Base-by-base conservation (phyloP, 768 basidiomycete genomes). In the Suillus hirtellus region DNA sequence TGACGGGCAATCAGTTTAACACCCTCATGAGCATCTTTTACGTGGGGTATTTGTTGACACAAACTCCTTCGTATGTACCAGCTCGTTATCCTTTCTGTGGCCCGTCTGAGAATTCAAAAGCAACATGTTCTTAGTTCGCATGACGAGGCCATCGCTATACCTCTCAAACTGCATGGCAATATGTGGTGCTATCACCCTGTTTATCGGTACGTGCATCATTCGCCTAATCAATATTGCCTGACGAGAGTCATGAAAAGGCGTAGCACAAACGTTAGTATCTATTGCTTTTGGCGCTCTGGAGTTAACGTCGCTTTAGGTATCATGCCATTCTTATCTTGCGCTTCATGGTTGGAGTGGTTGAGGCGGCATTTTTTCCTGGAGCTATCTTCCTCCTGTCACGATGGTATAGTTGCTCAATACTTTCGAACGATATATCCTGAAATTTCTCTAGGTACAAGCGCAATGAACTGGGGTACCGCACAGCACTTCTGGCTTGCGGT, bases 321-420 rank as follows among this genome's bases (percentile, higher is more conserved):
- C 72, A 78, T 44, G 81, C 84, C 19, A 86, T 81, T 4, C 80
- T 90, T 7, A 73, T 84, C 21, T 86, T 86, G 0, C 82, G 92
- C n/a, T 92, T 93, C 76, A 83, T 89, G 72, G 81, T 93, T 24
- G 92, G 92, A 27, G 87, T 88, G 67, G 79, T 84, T 35, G 85
- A 85, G 73, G 86, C 86, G 12, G 86, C 85, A 4, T 89, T 88
- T 74, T 87, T 86, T 69, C 88, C 88, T 60, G 88, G 86, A n/a
- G 82, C 86, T 43, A 72, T 89, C 53, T 89, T 89, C 72, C 75
- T 90, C 12, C 77, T 89, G 43, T 87, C 86, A 1, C 86, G 85
- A 71, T 92, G 89, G 90, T 69, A 63, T 38, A 27, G 12, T 47
- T 37, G 12, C 19, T 6, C 35, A 6, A 53, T 53, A 35, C 19